These are phyloP conservation scores for Entomortierella parvispora DNA, from an alignment of 192 early-diverging fungal species.

Conservation along the genomic window DNA sequence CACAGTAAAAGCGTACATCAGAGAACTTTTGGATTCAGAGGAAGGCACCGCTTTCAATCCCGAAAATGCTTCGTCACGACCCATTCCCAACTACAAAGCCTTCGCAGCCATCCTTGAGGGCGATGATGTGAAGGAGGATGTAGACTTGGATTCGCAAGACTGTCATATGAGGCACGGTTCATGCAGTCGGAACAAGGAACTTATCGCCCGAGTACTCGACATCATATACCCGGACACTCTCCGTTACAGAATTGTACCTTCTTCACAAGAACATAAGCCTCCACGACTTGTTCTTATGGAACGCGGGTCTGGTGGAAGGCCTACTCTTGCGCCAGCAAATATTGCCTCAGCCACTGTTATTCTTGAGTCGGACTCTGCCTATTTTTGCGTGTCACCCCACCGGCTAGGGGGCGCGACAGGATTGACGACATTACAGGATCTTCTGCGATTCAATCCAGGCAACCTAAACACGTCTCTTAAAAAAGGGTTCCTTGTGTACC, in stretches of 20 bases:
- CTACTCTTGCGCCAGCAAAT: constrained; percentile 15
- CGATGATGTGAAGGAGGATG: background rate
- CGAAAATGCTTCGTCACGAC: background rate
- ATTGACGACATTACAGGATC: constrained; percentile 62
- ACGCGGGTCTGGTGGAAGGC: constrained; percentile 8
- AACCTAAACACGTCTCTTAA: constrained; percentile 66
- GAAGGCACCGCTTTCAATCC: background rate
- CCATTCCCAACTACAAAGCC: constrained; percentile 10
- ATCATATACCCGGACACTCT: constrained; percentile 56
- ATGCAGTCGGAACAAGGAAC: constrained; percentile 11
- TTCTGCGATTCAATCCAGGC: constrained; percentile 68
- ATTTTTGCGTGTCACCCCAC: constrained; percentile 64
- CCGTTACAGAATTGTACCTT: constrained; percentile 39
- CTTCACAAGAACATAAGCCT: constrained; percentile 14
- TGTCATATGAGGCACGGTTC: background rate
- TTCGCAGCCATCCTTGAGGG: constrained; percentile 45
- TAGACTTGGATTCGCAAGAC: background rate
- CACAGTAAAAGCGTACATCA: constrained; percentile 27
- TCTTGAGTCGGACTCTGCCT: constrained; percentile 60
- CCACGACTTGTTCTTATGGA: constrained; percentile 28
- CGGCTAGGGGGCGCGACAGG: constrained; percentile 51
- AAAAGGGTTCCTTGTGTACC: constrained; percentile 70
- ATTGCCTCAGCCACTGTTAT: constrained; percentile 42
- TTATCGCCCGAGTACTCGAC: constrained; percentile 52
- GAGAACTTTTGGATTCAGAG: constrained; percentile 21